Base-by-base conservation (phyloP, 164 flowering plant genomes). In the Santalum album region DNA sequence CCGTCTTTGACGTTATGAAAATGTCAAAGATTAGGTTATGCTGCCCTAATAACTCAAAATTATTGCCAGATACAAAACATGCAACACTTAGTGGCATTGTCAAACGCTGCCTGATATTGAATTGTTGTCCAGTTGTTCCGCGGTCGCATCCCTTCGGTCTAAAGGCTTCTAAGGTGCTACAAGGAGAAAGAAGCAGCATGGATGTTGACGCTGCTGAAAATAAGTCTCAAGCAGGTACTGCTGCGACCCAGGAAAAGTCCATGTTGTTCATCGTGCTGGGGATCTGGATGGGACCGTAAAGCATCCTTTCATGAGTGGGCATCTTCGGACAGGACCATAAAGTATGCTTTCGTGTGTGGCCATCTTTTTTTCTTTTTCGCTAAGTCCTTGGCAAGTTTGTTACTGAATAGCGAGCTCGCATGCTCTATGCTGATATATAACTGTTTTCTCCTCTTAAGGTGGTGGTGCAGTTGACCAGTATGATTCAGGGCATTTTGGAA, bases 311-410 rank as follows among this genome's bases (percentile, higher is more conserved):
- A 82, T 95, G 35, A 92, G 87, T 76, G 96, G 95, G 12, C 90
- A 90, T 68, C 99, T 92, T 68, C 97, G 99, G 51, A 90, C 80
- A 70, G 99, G 99, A n/a, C 97, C 97, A 1, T 90, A 92, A 77
- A 92, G 99, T 89, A 78, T 74, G 86, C 29, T 20, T n/a, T n/a
- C n/a, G n/a, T n/a, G n/a, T n/a, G n/a, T n/a, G n/a, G n/a, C n/a
- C n/a, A n/a, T n/a, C n/a, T n/a, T n/a, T n/a, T n/a, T n/a, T n/a
- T n/a, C n/a, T n/a, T n/a, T n/a, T n/a, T n/a, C n/a, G n/a, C 42
- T 21, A 19, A 44, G 25, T 34, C 26, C 25, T 9, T n/a, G n/a
- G 20, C 6, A 25, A 17, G 27, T 35, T 10, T 55, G 34, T 23
- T 23, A 40, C 35, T 44, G 40, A 21, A 29, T 18, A 21, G 50